These are phyloP conservation scores for Bothriochloa decipiens DNA, from an alignment of 176 grass and related monocot genomes.

Conservation along the genomic window DNA sequence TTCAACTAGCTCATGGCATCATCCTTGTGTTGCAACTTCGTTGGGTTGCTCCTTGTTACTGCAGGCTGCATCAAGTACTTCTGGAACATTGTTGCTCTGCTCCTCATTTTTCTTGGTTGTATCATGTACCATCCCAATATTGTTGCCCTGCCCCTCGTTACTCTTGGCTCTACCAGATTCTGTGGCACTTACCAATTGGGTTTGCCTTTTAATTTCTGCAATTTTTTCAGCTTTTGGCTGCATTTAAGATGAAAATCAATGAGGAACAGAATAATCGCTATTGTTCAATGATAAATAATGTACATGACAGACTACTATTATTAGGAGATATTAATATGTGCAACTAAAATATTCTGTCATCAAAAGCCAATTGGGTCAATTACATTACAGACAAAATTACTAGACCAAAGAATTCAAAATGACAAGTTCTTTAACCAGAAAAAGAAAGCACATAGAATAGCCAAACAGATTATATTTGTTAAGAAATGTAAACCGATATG, in stretches of 20 bases:
- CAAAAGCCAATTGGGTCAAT: not conserved
- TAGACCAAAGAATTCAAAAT: not conserved
- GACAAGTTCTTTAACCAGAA: not conserved
- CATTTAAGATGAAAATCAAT: constrained; percentile 30
- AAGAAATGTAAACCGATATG: not conserved
- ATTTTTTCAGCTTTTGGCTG: constrained; percentile 54
- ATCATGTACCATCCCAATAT: constrained; percentile 12
- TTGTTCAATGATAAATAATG: constrained; percentile 17
- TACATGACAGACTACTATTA: constrained; percentile 5
- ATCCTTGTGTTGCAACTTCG: constrained; percentile 19
- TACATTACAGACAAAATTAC: not conserved
- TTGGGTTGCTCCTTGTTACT: constrained; percentile 36
- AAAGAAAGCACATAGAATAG: not conserved
- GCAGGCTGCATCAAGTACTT: constrained; percentile 23
- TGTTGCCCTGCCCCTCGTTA: constrained; percentile 25
- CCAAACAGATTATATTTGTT: not conserved
- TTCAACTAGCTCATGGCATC: constrained; percentile 17
- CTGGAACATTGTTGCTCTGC: constrained; percentile 1
- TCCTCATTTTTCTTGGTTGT: constrained; percentile 32
- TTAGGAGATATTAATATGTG: constrained; percentile 5
- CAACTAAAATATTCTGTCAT: constrained; percentile 17
- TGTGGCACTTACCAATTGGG: constrained; percentile 34
- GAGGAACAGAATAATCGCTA: constrained; percentile 14
- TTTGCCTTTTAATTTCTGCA: constrained; percentile 38
- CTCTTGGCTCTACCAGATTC: constrained; percentile 36